These are phyloP conservation scores for Emericellopsis cladophorae DNA, from an alignment of 2,329 filamentous ascomycete species.

Conservation along the genomic window DNA sequence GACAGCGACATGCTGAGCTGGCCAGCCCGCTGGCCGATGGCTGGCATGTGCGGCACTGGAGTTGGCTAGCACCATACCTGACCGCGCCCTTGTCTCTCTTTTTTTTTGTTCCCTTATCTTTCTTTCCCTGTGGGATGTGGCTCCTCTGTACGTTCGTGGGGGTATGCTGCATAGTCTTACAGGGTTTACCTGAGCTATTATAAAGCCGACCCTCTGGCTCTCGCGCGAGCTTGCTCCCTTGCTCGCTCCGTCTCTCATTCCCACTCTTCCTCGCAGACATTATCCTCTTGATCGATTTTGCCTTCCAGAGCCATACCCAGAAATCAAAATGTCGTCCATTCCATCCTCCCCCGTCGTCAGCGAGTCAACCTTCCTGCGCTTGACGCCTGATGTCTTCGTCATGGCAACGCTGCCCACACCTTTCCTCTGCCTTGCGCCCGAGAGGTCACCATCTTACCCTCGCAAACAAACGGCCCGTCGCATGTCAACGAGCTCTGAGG, in stretches of 20 bases:
- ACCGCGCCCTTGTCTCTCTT: no score
- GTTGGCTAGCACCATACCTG: no score
- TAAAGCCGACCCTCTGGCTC: neutral
- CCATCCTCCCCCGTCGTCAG: neutral
- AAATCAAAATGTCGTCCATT: constrained; percentile 1
- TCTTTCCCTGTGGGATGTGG: no score
- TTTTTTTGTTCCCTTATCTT: no score
- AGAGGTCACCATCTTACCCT: constrained; percentile 43
- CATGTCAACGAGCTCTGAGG: constrained; percentile 6
- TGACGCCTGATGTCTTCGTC: constrained; percentile 1
- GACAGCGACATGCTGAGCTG: no score
- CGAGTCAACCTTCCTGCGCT: constrained; percentile 1
- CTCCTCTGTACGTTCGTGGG: no score
- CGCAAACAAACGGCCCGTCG: constrained; percentile 19
- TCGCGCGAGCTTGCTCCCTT: neutral
- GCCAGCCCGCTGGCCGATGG: no score
- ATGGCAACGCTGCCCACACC: constrained; percentile 4
- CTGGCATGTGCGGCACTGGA: no score
- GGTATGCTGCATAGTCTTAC: no score
- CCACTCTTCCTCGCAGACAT: neutral
- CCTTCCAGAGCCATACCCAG: neutral
- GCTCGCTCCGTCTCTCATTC: neutral
- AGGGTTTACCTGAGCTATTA: no score
- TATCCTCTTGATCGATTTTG: neutral
- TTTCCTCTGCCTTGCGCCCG: constrained; percentile 48